A percentile compares a stretch with the other conserved stretches of the same genome.
Conservation (phyloP, 2,329 filamentous ascomycete genomes). For the Clonostachys solani region DNA sequence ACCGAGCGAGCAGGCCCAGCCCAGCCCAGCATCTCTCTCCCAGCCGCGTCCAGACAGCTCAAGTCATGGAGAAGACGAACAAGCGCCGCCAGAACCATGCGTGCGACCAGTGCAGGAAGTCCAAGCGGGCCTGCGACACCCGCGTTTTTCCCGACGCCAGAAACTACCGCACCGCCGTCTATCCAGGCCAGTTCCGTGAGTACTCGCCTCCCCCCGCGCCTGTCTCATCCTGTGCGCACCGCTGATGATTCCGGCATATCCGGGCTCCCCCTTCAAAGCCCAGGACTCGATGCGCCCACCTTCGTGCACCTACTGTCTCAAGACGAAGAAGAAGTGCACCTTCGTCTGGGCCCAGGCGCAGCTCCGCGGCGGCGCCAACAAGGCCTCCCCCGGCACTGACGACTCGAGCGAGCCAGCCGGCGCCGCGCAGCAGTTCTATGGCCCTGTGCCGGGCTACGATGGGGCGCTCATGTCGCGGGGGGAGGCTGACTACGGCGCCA, state of each 20-base stretch:
- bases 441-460: no score
- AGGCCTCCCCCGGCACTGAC: background rate
- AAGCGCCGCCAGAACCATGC: constrained; percentile 1
- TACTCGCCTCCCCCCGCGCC: background rate
- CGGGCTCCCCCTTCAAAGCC: background rate
- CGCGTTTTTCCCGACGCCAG: background rate
- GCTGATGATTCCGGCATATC: background rate
- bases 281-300: background rate
- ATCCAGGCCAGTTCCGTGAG: background rate
- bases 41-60: no score
- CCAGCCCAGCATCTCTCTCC: no score
- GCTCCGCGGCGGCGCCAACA: background rate
- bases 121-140: constrained; percentile 14
- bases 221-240: background rate
- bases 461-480: no score
- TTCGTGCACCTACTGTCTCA: constrained; percentile 19
- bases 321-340: constrained; percentile 20
- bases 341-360: constrained; percentile 16
- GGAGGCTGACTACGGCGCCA: no score
- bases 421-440: no score
- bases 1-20: no score
- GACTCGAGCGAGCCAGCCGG: no score
- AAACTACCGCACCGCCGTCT: no score
- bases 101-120: constrained; percentile 16
- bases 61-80: no score